These are phyloP conservation scores for Clitopilus hobsonii DNA, from an alignment of 768 basidiomycete species.

Conservation along the genomic window DNA sequence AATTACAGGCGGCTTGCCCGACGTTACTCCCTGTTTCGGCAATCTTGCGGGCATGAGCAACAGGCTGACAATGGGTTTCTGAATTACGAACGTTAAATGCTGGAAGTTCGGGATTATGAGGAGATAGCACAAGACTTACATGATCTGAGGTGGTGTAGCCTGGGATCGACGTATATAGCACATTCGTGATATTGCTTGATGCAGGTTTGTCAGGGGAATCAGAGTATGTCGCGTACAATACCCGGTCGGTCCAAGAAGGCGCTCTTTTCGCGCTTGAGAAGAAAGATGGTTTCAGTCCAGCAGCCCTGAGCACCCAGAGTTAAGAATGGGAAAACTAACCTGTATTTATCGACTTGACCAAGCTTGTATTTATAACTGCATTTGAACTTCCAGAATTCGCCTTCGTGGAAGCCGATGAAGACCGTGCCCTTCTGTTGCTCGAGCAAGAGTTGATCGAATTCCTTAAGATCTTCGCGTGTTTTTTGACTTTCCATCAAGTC, in stretches of 20 bases:
- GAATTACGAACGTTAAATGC: background rate
- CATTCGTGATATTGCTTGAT: slow-evolving; percentile 51
- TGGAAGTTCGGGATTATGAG: background rate
- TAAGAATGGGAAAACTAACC: slow-evolving; percentile 11
- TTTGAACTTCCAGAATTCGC: slow-evolving; percentile 86
- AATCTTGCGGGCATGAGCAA: slow-evolving; percentile 52
- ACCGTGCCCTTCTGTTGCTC: slow-evolving; percentile 62
- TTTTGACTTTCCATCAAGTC: slow-evolving; percentile 43
- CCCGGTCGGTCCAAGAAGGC: slow-evolving; percentile 92
- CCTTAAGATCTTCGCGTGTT: slow-evolving; percentile 55
- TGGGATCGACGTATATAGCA: slow-evolving; percentile 77
- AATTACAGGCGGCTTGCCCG: slow-evolving; percentile 36
- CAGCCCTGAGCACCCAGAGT: background rate
- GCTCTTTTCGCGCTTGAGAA: slow-evolving; percentile 54
- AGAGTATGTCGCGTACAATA: slow-evolving; percentile 76
- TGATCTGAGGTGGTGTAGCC: slow-evolving; percentile 91
- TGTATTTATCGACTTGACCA: slow-evolving; percentile 80
- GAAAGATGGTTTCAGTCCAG: slow-evolving; percentile 1
- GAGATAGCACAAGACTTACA: slow-evolving; percentile 35
- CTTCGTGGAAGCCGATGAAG: slow-evolving; percentile 75
- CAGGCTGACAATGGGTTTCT: slow-evolving; percentile 87
- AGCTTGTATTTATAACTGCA: slow-evolving; percentile 87
- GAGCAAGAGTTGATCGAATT: slow-evolving; percentile 66
- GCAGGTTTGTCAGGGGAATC: slow-evolving; percentile 53
- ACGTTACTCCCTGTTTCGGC: slow-evolving; percentile 16